These are phyloP conservation scores for Psilocybe cyanescens DNA, from an alignment of 768 basidiomycete species.

Conservation along the genomic window DNA sequence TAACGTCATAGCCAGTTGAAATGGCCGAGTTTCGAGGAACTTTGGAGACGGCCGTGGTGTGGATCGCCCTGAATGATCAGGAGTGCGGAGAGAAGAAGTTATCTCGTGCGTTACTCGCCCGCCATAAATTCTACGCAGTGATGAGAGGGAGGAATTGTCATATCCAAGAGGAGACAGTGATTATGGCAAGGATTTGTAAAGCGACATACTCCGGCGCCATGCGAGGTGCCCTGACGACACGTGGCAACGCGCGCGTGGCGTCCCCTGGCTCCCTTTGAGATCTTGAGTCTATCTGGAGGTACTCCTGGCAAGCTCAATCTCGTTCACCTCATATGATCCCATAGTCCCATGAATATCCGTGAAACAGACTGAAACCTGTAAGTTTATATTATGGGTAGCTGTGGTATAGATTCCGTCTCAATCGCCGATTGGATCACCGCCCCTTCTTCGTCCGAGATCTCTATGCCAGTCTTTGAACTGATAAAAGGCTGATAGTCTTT, in stretches of 20 bases:
- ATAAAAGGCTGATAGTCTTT: constrained; percentile 20
- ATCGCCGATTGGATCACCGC: constrained; percentile 25
- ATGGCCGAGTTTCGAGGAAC: constrained; percentile 1
- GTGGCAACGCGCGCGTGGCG: constrained; percentile 25
- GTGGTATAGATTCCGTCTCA: constrained; percentile 14
- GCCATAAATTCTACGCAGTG: background rate
- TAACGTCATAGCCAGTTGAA: background rate
- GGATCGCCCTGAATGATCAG: background rate
- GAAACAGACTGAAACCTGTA: constrained; percentile 9
- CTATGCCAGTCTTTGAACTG: background rate
- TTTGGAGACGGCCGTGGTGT: background rate
- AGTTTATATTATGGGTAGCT: constrained; percentile 6
- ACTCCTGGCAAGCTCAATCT: background rate
- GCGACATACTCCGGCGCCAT: constrained; percentile 12
- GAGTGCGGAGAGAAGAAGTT: background rate
- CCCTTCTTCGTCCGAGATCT: constrained; percentile 8
- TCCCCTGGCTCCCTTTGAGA: constrained; percentile 1
- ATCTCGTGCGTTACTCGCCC: background rate
- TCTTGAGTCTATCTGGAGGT: background rate
- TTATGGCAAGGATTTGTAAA: constrained; percentile 4
- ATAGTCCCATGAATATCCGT: constrained; percentile 7
- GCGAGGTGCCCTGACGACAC: constrained; percentile 25
- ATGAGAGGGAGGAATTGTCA: background rate
- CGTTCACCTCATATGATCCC: background rate
- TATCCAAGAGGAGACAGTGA: background rate